These are phyloP conservation scores for Parathielavia appendiculata DNA, from an alignment of 495 filamentous ascomycete species.

Conservation along the genomic window DNA sequence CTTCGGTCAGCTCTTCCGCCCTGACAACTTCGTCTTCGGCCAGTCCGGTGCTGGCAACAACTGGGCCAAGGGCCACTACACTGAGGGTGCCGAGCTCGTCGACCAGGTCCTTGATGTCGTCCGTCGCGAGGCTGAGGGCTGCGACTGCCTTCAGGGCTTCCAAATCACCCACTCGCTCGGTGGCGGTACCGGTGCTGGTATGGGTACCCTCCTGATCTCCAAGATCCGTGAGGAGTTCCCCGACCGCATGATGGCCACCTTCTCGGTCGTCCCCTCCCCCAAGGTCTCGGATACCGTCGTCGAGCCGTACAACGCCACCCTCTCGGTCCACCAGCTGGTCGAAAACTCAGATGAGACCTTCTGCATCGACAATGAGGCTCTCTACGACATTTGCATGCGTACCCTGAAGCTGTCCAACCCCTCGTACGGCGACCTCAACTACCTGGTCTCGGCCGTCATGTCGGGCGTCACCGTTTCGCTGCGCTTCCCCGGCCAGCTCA, in stretches of 20 bases:
- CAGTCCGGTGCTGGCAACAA: conserved; percentile 99
- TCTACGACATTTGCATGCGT: conserved; percentile 99
- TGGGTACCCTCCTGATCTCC: conserved; percentile 99
- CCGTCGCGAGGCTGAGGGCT: conserved; percentile 96
- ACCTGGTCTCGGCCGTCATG: conserved; percentile 99
- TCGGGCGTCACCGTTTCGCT: conserved; percentile 98
- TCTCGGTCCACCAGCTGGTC: conserved; percentile 98
- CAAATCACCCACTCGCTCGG: conserved; percentile 99
- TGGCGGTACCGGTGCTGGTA: conserved; percentile 99
- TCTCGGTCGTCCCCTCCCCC: conserved; percentile 98
- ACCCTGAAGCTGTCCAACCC: conserved; percentile 98
- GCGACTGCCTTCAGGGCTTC: conserved; percentile 99
- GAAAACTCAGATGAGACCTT: conserved; percentile 99
- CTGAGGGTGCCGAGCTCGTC: conserved; percentile 97
- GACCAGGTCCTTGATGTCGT: conserved; percentile 98
- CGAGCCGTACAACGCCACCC: conserved; percentile 99
- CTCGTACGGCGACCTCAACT: conserved; percentile 98
- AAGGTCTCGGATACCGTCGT: conserved; percentile 99
- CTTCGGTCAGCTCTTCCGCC: conserved; percentile 99
- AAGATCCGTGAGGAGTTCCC: conserved; percentile 99
- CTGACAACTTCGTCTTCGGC: conserved; percentile 99
- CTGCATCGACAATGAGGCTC: conserved; percentile 99
- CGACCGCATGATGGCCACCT: conserved; percentile 99
- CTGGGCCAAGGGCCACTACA: conserved; percentile 99
- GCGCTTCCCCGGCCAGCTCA: conserved; percentile 98